Conservation (phyloP, 2,329 filamentous ascomycete genomes). For the Aureobasidium sp. region DNA sequence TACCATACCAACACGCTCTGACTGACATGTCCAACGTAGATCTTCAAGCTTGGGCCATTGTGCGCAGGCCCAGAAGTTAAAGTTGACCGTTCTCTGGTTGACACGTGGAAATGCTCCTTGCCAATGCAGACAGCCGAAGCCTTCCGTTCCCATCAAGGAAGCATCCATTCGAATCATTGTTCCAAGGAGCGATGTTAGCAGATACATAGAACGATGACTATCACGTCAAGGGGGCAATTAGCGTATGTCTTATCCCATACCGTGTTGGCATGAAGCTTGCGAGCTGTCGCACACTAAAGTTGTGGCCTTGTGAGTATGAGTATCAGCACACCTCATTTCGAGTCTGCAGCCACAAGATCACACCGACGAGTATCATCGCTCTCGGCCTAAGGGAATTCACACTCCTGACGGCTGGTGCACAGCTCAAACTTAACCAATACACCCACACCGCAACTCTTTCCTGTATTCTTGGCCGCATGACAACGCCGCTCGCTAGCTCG, state of each 20-base stretch:
- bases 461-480: not conserved
- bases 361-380: not conserved
- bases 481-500: not conserved
- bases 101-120: not conserved
- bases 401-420: not conserved
- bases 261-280: too few species aligned
- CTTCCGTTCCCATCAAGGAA: not conserved
- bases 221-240: not conserved
- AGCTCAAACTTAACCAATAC: not conserved
- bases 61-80: not conserved
- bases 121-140: not conserved
- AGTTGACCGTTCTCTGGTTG: not conserved
- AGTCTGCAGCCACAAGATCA: not conserved
- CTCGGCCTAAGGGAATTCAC: not conserved
- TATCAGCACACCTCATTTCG: not conserved
- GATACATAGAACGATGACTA: not conserved
- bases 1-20: not conserved
- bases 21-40: not conserved
- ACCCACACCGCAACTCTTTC: not conserved
- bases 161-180: not conserved
- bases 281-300: not conserved
- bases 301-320: not conserved
- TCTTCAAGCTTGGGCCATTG: not conserved
- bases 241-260: not conserved
- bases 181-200: not conserved